phyloP scores from a whole-genome alignment of 768 basidiomycete genomes.

The Pholiota conissans region DNA sequence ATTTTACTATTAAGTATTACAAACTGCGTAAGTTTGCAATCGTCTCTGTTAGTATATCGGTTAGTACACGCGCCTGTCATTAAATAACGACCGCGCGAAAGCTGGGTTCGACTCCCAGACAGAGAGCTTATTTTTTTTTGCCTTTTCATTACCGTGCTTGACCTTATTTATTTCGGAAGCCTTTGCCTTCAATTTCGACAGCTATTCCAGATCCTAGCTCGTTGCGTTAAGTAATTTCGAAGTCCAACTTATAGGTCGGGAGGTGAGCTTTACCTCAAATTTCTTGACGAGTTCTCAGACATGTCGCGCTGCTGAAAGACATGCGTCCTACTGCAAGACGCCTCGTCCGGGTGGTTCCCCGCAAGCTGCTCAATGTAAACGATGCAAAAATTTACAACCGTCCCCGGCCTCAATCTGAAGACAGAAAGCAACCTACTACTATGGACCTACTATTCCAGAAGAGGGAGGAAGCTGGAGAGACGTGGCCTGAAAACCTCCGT shows the following conservation, averaged over 20 bases:
- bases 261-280: neutral
- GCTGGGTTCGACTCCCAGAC: constrained; percentile 1
- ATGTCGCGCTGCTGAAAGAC: neutral
- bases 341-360: constrained; percentile 38
- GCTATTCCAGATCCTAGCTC: neutral
- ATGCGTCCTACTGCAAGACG: constrained; percentile 39
- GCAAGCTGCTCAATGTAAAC: constrained; percentile 28
- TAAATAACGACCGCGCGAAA: neutral
- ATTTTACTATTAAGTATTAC: neutral
- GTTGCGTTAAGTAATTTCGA: neutral
- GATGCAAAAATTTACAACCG: constrained; percentile 31
- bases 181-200: neutral
- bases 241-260: neutral
- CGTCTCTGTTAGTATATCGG: neutral
- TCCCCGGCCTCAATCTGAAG: constrained; percentile 33
- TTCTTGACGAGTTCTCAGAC: neutral
- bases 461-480: constrained; percentile 30
- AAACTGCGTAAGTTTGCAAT: neutral
- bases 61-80: neutral
- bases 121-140: neutral
- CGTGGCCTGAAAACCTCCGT: constrained; percentile 47
- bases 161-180: neutral
- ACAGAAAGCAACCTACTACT: constrained; percentile 32
- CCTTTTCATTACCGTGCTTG: neutral
- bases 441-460: constrained; percentile 37